Evolutionary conservation across 441 rosid species (phyloP), one percentile per base, ranked within the genome.

Genomic region (Populus hybrid): DNA sequence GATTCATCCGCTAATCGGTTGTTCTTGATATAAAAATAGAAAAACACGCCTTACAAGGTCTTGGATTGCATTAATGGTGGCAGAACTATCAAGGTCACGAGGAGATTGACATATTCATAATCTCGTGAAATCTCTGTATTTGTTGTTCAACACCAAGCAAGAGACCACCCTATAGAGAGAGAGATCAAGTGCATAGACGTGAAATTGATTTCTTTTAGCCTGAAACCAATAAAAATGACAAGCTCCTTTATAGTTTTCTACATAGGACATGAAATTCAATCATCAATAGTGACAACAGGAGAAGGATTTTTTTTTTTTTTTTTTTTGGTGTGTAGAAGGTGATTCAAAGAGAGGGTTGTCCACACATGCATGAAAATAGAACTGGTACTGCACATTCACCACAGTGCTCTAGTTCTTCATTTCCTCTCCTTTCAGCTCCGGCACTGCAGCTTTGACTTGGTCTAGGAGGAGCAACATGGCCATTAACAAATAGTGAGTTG

Each of bases 401-500:
- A 12, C 70, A 77, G 54, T 74, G 54, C 23, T 76, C 85, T 6
- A 61, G 1, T 42, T 46, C 77, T 68, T 70, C 82, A 28, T 70
- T 69, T 77, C 80, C 69, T 64, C 74, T 73, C 20, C 38, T 76
- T 14, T 76, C 83, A 36, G 46, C 76, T 28, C 67, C 80, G 20
- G 78, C 50, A 32, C 68, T 79, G 18, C 38, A 70, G 72, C 64
- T 71, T 18, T 83, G 81, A 32, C 79, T 81, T 7, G 75, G 0
- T 23, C 36, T 81, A 1, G 90, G 91, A 73, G 92, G 92, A 78
- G 88, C 92, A 69, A 88, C 76, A 0, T 77, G 75, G 67, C 87
- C 90, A 72, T 88, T 66, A 20, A 90, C 80, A 77, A 89, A 89
- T 1, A 89, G 84, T 4, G 90, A 84, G 84, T 87, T 88, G 10